Conservation (phyloP, 257 asterid genomes). For the Nemophila menziesii region DNA sequence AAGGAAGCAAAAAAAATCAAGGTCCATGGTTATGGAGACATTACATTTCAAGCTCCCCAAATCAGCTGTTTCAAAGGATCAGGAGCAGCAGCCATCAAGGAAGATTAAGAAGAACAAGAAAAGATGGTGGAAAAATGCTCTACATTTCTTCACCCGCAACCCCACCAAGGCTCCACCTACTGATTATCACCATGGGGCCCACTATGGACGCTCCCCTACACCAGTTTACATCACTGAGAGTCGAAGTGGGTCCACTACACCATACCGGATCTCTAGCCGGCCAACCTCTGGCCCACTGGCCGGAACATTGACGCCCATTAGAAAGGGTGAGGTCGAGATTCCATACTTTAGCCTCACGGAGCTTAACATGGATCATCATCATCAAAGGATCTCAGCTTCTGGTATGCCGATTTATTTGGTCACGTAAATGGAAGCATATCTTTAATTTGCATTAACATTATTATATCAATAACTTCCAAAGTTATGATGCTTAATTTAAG, state of each 20-base stretch:
- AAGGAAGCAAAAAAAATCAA: constrained; percentile 22
- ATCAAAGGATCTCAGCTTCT: constrained; percentile 23
- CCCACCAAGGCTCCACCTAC: constrained; percentile 8
- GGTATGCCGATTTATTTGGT: constrained; percentile 75
- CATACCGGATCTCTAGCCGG: constrained; percentile 39
- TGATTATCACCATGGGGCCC: constrained; percentile 1
- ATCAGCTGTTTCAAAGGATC: constrained; percentile 9
- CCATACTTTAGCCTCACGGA: constrained; percentile 71
- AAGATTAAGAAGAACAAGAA: constrained; percentile 61
- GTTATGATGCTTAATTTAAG: too few species aligned
- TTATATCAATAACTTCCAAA: too few species aligned
- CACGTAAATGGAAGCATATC: too few species aligned
- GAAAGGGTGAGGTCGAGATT: constrained; percentile 34
- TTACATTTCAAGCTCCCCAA: constrained; percentile 29
- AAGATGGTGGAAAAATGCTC: constrained; percentile 75
- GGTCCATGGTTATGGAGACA: constrained; percentile 10
- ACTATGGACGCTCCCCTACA: constrained; percentile 23
- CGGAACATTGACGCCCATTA: constrained; percentile 19
- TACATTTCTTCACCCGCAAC: constrained; percentile 37
- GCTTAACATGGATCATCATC: constrained; percentile 35
- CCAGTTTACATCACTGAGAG: constrained; percentile 70
- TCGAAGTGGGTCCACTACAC: constrained; percentile 48
- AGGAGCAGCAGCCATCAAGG: constrained; percentile 24
- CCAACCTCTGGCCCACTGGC: constrained; percentile 40
- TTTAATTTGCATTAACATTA: too few species aligned